phyloP scores from a whole-genome alignment of 2,329 filamentous ascomycete species.

The Bipolaris sorokiniana region DNA sequence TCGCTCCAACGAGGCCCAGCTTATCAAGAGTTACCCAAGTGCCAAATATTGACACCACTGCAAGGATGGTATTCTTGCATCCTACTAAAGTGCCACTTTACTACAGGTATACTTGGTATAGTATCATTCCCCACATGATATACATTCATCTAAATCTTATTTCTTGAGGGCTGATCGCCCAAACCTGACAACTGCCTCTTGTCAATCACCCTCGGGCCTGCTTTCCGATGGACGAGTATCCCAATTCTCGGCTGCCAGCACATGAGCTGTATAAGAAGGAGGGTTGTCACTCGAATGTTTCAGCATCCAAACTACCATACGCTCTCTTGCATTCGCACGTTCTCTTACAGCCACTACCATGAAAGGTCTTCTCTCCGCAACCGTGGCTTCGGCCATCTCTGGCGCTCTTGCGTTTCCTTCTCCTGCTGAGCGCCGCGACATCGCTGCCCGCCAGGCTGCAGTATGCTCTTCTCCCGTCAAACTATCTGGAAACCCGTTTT shows the following conservation, averaged over 20 bases:
- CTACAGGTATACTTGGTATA: slow-evolving; percentile 29
- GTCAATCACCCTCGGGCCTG: slow-evolving; percentile 45
- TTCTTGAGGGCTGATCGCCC: slow-evolving; percentile 34
- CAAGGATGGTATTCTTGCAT: slow-evolving; percentile 12
- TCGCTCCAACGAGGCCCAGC: neutral
- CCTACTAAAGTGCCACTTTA: slow-evolving; percentile 11
- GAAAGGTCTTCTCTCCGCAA: slow-evolving; percentile 44
- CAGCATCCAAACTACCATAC: slow-evolving; percentile 29
- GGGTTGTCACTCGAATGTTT: slow-evolving; percentile 15
- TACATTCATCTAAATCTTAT: slow-evolving; percentile 43
- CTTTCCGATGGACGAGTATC: slow-evolving; percentile 39
- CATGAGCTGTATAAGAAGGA: slow-evolving; percentile 40
- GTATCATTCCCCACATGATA: slow-evolving; percentile 31
- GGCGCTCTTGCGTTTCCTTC: slow-evolving; percentile 45
- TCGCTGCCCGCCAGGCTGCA: slow-evolving; percentile 40
- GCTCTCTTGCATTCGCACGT: slow-evolving; percentile 18
- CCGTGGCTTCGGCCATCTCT: slow-evolving; percentile 45
- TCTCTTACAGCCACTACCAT: slow-evolving; percentile 35
- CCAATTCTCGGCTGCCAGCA: slow-evolving; percentile 14
- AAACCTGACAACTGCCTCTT: slow-evolving; percentile 36
- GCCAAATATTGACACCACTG: slow-evolving; percentile 20
- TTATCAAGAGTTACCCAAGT: slow-evolving; percentile 2
- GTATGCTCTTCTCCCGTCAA: slow-evolving; percentile 47
- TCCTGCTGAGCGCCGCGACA: slow-evolving; percentile 26
- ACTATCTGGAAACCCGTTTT: slow-evolving; percentile 60